Evolutionary conservation across 306 rosid genomes (phyloP).

Genomic region (Gynostemma pentaphyllum): DNA sequence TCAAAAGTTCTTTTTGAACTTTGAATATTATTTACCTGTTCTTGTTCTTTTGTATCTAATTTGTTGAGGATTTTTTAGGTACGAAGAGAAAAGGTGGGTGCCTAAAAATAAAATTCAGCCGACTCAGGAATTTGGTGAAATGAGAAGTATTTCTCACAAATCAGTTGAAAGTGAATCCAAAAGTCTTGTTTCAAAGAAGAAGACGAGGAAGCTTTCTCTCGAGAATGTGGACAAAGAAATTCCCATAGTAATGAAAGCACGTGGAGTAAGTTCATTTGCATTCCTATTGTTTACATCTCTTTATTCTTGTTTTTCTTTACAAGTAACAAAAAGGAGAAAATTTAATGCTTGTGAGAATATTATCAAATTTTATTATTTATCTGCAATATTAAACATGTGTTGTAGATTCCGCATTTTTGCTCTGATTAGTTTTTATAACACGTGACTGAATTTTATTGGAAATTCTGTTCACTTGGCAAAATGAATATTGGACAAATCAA

Average conservation of each 20-base stretch:
- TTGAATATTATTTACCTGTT: conserved; percentile 13
- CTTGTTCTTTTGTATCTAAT: conserved; percentile 1
- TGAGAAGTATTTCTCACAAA: conserved; percentile 10
- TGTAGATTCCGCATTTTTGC: neutral
- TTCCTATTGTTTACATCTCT: conserved; percentile 3
- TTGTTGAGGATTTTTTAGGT: conserved; percentile 40
- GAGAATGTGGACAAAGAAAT: conserved; percentile 33
- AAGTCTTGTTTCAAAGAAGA: conserved; percentile 25
- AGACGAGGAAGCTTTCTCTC: conserved; percentile 51
- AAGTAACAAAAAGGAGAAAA: neutral
- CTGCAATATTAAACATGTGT: neutral
- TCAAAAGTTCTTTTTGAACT: conserved; percentile 6
- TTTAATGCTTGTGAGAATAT: neutral
- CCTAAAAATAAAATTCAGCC: conserved; percentile 22
- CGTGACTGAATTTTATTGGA: neutral
- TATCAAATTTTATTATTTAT: neutral
- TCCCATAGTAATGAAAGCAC: conserved; percentile 23
- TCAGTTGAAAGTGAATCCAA: conserved; percentile 17
- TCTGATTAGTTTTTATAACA: neutral
- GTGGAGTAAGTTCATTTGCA: conserved; percentile 28
- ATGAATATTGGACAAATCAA: neutral
- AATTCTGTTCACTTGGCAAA: neutral
- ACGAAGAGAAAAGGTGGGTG: conserved; percentile 62
- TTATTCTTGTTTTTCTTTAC: neutral
- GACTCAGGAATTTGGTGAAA: conserved; percentile 25